Base-by-base conservation (phyloP, 202 grass and related monocot species). In the Dendrocalamus latiflorus region DNA sequence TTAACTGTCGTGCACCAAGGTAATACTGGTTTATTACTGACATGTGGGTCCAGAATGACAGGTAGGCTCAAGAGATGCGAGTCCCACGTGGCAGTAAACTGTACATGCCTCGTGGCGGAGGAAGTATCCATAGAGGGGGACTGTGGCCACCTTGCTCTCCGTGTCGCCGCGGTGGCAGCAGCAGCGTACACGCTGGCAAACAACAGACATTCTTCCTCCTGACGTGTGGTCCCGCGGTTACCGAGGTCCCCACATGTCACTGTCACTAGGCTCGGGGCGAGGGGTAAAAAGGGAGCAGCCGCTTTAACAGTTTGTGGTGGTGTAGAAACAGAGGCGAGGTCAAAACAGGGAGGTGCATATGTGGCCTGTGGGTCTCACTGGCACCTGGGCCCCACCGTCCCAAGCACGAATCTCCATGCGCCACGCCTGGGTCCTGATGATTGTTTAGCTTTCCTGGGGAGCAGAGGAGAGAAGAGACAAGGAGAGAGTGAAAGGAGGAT, bases 351-450 rank as follows among this genome's bases (percentile, higher is more conserved):
- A 14, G 5, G 36, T 5, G 8, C 15, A 8, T n/a, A 8, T 0
- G 18, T 8, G 50, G 18, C 7, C 50, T 14, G 0, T 13, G 12
- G 1, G 15, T 1, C 14, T 9, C 20, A 1, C 78, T 70, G 71
- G 0, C 71, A 6, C 0, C 33, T 17, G 22, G 85, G 51, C 0
- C 6, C 16, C 0, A 8, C 7, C 1, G 0, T 20, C 20, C 17
- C 22, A 0, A 0, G 74, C 86, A 80, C 76, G 81, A 85, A 70
- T 80, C 81, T 89, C 87, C 24, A 69, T 14, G 76, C 69, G 38
- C 66, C 58, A 72, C 33, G n/a, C n/a, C n/a, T n/a, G n/a, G n/a
- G n/a, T 61, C 24, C 78, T 74, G 39, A 74, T 68, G 60, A 79
- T 56, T 63, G 54, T n/a, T 17, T 1, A 63, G 24, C 37, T 56